Base-by-base conservation (phyloP, 192 early-diverging fungal species). In the Backusella luteola region DNA sequence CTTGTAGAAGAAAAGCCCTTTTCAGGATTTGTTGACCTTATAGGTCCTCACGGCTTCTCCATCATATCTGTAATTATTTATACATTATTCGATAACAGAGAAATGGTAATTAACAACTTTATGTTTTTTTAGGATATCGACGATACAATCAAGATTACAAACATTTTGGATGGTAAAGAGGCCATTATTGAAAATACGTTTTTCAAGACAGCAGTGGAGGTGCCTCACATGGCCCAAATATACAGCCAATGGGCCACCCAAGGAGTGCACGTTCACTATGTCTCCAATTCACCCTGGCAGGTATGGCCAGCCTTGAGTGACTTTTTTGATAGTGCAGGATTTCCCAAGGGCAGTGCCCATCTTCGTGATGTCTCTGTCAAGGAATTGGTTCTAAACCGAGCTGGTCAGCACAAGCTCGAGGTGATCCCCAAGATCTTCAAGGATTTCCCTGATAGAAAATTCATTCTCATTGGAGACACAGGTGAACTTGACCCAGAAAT, bases 71-170 rank as follows among this genome's bases (percentile, higher is more conserved):
- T 63, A 63, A 63, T 26, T 63, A 63, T 63, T 7, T 12, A 3
- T 63, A 12, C 56, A 63, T 12, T 23, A 63, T 29, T 5, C 4
- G 23, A 29, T 8, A 14, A 26, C 4, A 0, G 9, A 63, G 21
- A 29, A 29, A 63, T 9, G 56, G 12, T 29, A 63, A 32, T 63
- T 63, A 26, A 63, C 56, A 53, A 53, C n/a, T 21, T 21, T 21
- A 53, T 23, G 21, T 7, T 21, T 53, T 29, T 53, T 21, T 53
- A 63, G 56, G 93, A 94, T 75, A 93, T 98, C 49, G 97, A 98
- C 80, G 97, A 98, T 76, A 98, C 97, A 6, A 98, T 98, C 84
- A 97, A 97, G 80, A 85, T 93, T 17, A 95, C 96, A 3, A 87
- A 92, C 52, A 93, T 98, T 39, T 87, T 90, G 3, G 89, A 82